phyloP scores from a whole-genome alignment of 768 basidiomycete genomes.

The Dioszegia crocea region DNA sequence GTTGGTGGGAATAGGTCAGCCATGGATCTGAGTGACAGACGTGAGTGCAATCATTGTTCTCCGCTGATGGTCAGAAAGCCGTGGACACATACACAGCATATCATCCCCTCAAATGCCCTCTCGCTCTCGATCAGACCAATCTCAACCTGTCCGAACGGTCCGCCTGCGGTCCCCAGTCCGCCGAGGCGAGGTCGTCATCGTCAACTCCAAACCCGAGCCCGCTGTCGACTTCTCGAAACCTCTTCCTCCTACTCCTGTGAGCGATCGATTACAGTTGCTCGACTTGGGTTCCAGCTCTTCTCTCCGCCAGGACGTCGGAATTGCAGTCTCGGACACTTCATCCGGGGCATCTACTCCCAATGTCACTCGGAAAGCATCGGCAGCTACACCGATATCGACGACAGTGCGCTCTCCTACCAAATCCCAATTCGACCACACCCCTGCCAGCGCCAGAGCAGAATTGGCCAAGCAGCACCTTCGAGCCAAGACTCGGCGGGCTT shows the following conservation, averaged over 20 bases:
- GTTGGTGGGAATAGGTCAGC: background rate
- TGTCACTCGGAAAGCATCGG: background rate
- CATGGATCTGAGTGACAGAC: background rate
- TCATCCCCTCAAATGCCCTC: background rate
- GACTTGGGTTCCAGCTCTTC: background rate
- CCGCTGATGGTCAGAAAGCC: background rate
- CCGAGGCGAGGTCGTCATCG: conserved; percentile 15
- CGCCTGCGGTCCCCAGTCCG: conserved; percentile 14
- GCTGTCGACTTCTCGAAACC: conserved; percentile 19
- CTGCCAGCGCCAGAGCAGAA: conserved; percentile 28
- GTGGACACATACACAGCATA: background rate
- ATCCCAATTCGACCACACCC: background rate
- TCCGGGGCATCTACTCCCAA: background rate
- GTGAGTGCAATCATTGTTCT: background rate
- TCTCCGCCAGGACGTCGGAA: conserved; percentile 23
- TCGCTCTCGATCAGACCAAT: background rate
- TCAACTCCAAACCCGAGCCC: background rate
- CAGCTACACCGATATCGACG: background rate
- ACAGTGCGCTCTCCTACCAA: background rate
- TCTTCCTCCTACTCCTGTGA: conserved; percentile 12
- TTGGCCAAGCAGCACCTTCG: conserved; percentile 41
- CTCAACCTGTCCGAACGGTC: conserved; percentile 5
- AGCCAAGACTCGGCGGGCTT: conserved; percentile 33
- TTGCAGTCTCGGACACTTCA: conserved; percentile 26
- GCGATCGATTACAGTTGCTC: background rate